Conservation (phyloP, 257 asterid genomes). For the Phtheirospermum japonicum region DNA sequence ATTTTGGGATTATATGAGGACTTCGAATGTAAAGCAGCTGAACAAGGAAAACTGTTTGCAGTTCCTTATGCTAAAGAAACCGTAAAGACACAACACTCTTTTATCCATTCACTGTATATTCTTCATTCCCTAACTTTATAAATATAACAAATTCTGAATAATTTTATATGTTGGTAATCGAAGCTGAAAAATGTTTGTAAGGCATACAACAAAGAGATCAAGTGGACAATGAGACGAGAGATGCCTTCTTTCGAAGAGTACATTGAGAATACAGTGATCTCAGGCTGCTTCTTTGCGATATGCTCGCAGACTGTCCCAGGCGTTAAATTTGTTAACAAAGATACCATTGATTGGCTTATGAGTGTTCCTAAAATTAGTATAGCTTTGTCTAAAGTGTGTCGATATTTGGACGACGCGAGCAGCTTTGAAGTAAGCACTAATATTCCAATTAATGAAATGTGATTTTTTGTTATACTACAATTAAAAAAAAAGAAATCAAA, state of each 20-base stretch:
- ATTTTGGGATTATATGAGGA: background rate
- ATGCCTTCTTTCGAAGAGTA: background rate
- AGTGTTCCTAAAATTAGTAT: background rate
- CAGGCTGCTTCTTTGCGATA: background rate
- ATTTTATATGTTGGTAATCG: no score
- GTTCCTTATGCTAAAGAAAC: no score
- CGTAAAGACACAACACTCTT: no score
- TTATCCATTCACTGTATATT: no score
- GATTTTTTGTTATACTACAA: no score
- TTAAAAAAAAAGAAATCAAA: no score
- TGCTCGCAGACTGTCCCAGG: background rate
- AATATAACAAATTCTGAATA: no score
- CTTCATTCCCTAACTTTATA: no score
- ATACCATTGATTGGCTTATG: conserved; percentile 7
- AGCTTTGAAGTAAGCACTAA: background rate
- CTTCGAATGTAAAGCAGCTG: background rate
- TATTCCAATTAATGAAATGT: background rate
- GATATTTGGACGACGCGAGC: no score
- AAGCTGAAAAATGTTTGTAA: background rate
- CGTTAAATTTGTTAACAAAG: background rate
- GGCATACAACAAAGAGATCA: background rate
- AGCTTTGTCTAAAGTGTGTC: background rate
- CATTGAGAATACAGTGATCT: background rate
- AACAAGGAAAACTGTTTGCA: background rate
- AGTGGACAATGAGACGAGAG: background rate